Conservation (phyloP, 352 stramenopile genomes). For the Discostella stelligera region DNA sequence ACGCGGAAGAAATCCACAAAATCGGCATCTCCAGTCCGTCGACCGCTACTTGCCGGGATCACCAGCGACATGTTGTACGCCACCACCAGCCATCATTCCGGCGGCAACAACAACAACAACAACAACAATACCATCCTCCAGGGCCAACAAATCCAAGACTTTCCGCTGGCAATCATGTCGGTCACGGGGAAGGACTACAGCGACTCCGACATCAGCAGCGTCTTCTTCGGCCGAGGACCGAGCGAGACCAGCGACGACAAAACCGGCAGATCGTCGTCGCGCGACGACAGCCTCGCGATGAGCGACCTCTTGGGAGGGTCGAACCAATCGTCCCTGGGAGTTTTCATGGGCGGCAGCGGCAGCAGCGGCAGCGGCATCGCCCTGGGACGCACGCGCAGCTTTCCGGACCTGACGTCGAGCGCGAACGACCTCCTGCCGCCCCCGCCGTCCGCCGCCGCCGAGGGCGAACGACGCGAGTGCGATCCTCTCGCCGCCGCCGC, state of each 20-base stretch:
- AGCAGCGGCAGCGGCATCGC: too few species aligned
- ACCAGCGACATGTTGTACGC: not conserved
- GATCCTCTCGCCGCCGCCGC: not conserved
- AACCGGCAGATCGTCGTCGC: not conserved
- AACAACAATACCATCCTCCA: not conserved
- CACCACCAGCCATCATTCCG: too few species aligned
- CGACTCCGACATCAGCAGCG: conserved; percentile 46
- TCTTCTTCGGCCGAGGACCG: conserved; percentile 11
- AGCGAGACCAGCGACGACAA: too few species aligned
- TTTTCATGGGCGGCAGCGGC: too few species aligned
- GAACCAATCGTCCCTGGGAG: conserved; percentile 22
- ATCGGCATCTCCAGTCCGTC: not conserved
- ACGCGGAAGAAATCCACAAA: not conserved
- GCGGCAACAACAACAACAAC: too few species aligned
- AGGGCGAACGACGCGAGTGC: not conserved
- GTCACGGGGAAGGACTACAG: conserved; percentile 44
- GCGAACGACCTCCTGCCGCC: conserved; percentile 21
- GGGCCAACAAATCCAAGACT: conserved; percentile 13
- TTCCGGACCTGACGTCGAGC: conserved; percentile 47
- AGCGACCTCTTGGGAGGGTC: conserved; percentile 33
- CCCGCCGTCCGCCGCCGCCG: not conserved
- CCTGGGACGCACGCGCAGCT: conserved; percentile 40
- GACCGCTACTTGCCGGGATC: not conserved
- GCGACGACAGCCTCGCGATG: conserved; percentile 29
- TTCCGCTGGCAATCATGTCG: conserved; percentile 15